Base-by-base conservation (phyloP, 305 asterid genomes). In the Solanum hybrid region DNA sequence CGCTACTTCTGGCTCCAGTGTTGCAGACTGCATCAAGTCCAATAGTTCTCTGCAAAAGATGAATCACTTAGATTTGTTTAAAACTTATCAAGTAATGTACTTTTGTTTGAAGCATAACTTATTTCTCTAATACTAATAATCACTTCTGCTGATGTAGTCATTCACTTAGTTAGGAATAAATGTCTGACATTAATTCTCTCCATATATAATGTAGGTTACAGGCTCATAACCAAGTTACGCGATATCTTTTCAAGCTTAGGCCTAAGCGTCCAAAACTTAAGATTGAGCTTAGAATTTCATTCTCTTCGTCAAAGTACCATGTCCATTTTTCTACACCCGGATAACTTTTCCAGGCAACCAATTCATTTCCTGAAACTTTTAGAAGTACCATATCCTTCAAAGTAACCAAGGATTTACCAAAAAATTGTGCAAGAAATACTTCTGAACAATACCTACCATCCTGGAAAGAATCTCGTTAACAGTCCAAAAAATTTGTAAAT, bases 1-100 rank as follows among this genome's bases (percentile, higher is more conserved):
- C 35, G 98, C 97, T n/a, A 93, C 94, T 93, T 96, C 98, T 76
- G 99, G 98, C 89, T 94, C 95, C 94, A 97, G 91, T 26, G 94
- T 95, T 67, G 98, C 97, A 11, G 94, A 92, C 91, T 94, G 97
- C 98, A 96, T 95, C 88, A 94, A 91, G 61, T 93, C 95, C 92
- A 95, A 90, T 89, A 96, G 98, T 87, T 94, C 96, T 81, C 98
- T 95, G 94, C 86, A 91, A 69, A 89, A 86, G 24, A 88, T 86
- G 87, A 81, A 89, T 67, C 75, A 20, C 75, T 51, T 31, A 12
- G 42, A 12, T 84, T 46, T 84, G 31, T 51, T 51, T 10, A 8
- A 81, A 51, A 24, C 39, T 84, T 31, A 31, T 57, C 29, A 7
- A 84, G 4, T 51, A 84, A 84, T 51, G 22, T 13, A 31, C 12